phyloP scores from a whole-genome alignment of 2,329 filamentous ascomycete species.

The Botrytis hyacinthi region DNA sequence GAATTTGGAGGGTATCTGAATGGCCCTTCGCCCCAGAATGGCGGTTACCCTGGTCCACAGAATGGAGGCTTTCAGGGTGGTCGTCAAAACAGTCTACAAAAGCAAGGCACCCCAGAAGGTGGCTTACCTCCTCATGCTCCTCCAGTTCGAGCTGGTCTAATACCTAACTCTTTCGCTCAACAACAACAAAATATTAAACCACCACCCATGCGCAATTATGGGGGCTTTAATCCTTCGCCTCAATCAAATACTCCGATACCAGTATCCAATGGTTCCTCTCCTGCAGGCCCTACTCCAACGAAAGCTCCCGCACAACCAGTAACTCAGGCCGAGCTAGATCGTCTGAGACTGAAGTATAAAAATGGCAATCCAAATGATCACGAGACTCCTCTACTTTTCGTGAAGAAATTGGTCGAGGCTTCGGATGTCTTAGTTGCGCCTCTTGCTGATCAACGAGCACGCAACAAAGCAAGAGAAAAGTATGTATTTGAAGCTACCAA shows the following conservation, averaged over 20 bases:
- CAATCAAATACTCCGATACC: constrained; percentile 6
- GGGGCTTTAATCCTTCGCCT: constrained; percentile 26
- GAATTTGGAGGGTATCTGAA: constrained; percentile 26
- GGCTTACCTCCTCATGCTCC: constrained; percentile 58
- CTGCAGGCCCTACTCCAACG: constrained; percentile 17
- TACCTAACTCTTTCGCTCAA: constrained; percentile 56
- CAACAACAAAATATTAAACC: constrained; percentile 52
- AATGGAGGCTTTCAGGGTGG: constrained; percentile 23
- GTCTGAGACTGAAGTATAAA: constrained; percentile 63
- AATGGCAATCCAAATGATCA: constrained; percentile 72
- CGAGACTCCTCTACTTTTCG: constrained; percentile 67
- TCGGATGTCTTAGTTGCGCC: constrained; percentile 68
- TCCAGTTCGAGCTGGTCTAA: constrained; percentile 61
- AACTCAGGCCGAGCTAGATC: constrained; percentile 75
- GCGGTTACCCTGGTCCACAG: constrained; percentile 22
- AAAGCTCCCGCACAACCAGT: constrained; percentile 47
- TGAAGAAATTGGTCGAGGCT: constrained; percentile 83
- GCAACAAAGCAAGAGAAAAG: constrained; percentile 74
- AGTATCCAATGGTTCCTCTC: neutral
- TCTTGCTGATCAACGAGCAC: constrained; percentile 66
- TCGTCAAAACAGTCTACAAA: constrained; percentile 31
- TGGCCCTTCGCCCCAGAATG: constrained; percentile 25
- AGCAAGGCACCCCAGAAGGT: constrained; percentile 35
- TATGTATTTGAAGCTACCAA: constrained; percentile 87
- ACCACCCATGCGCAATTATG: constrained; percentile 47